phyloP scores from a whole-genome alignment of 129 eudicot species.

The Scalesia atractyloides region DNA sequence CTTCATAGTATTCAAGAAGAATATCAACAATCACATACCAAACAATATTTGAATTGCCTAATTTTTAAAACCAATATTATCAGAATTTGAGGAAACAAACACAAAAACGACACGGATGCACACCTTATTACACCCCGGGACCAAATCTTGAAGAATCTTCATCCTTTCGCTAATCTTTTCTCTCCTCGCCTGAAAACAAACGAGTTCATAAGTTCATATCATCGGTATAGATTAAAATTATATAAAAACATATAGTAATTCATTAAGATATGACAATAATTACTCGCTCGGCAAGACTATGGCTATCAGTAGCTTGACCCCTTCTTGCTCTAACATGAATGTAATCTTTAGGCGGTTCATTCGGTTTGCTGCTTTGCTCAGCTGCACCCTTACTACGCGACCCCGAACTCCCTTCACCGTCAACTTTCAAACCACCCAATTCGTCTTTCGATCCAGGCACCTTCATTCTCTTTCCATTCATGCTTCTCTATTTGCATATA shows the following conservation, averaged over 20 bases:
- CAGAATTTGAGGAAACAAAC: slow-evolving; percentile 11
- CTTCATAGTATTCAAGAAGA: slow-evolving; percentile 4
- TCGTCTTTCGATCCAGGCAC: slow-evolving; percentile 43
- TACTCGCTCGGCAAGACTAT: slow-evolving; percentile 95
- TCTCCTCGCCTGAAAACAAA: slow-evolving; percentile 65
- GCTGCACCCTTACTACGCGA: slow-evolving; percentile 40
- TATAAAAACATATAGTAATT: not conserved
- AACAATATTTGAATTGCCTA: not conserved
- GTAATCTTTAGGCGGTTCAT: slow-evolving; percentile 81
- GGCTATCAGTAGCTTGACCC: slow-evolving; percentile 99
- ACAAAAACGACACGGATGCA: slow-evolving; percentile 7
- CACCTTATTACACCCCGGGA: slow-evolving; percentile 98
- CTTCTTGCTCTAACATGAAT: slow-evolving; percentile 97
- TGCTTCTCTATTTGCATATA: slow-evolving; percentile 45
- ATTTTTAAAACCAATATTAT: not conserved
- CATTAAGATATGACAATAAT: slow-evolving; percentile 1
- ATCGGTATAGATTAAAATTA: not conserved
- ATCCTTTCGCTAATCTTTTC: slow-evolving; percentile 93
- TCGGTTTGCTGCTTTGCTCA: slow-evolving; percentile 42
- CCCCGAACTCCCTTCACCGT: slow-evolving; percentile 60
- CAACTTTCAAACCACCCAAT: slow-evolving; percentile 45
- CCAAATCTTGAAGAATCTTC: slow-evolving; percentile 93
- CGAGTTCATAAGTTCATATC: not conserved
- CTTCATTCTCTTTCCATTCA: slow-evolving; percentile 54
- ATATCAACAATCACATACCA: slow-evolving; percentile 18